Evolutionary conservation across 371 early-diverging fungal species (phyloP).

Genomic region (Mortierella sp.): DNA sequence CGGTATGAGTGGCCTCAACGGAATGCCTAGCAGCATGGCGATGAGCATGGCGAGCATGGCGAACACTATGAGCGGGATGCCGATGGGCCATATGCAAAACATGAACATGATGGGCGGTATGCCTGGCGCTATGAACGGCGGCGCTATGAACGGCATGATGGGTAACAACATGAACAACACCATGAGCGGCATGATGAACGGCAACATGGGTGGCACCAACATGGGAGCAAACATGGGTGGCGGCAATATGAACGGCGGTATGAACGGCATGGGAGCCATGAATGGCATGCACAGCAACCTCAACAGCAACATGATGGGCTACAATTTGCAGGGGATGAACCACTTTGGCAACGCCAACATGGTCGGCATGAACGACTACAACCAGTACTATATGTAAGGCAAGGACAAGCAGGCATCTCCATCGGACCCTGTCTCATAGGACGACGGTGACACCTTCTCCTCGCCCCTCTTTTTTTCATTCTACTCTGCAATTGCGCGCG

Average conservation of each 20-base stretch:
- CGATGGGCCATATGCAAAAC: slow-evolving; percentile 21
- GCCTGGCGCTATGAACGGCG: slow-evolving; percentile 12
- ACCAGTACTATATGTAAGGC: slow-evolving; percentile 48
- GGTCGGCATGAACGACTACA: slow-evolving; percentile 55
- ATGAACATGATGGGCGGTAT: slow-evolving; percentile 31
- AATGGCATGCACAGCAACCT: slow-evolving; percentile 20
- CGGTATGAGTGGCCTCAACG: slow-evolving; percentile 22
- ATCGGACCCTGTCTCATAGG: neutral
- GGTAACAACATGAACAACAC: slow-evolving; percentile 21
- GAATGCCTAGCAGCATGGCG: slow-evolving; percentile 21
- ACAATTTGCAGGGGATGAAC: slow-evolving; percentile 46
- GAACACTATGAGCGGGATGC: slow-evolving; percentile 30
- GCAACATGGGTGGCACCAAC: neutral
- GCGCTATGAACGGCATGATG: slow-evolving; percentile 39
- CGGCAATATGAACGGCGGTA: slow-evolving; percentile 3
- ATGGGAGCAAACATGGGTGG: neutral
- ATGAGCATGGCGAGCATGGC: slow-evolving; percentile 33
- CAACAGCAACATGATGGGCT: slow-evolving; percentile 49
- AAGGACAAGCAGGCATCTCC: neutral
- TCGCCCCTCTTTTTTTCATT: neutral
- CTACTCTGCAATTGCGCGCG: neutral
- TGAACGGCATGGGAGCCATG: slow-evolving; percentile 11
- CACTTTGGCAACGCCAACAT: slow-evolving; percentile 51
- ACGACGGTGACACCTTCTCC: neutral
- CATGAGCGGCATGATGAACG: slow-evolving; percentile 24